Evolutionary conservation across 345 rosid species (phyloP), one percentile per base, ranked within the genome.

Genomic region (Anastatica hierochuntica): DNA sequence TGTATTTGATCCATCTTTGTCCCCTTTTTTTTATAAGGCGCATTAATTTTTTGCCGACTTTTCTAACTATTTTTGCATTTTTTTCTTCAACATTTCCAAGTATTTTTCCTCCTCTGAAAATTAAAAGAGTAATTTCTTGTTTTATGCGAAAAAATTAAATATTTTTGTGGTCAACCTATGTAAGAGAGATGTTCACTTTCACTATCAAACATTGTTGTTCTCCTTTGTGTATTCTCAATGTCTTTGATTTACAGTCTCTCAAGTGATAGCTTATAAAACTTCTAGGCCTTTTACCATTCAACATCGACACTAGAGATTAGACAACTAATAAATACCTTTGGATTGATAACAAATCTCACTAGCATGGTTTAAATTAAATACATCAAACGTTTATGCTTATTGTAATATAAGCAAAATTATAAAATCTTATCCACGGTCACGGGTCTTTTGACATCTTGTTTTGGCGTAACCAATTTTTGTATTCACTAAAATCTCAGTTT

Each of bases 361-460:
- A 24, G 27, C 3, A 7, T 24, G 23, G 11, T 2, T 15, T 50
- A 5, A 10, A 21, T 18, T n/a, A 49, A 20, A 7, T 57, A 34
- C 23, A 56, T 20, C 41, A 15, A 45, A 1, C 21, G 3, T 4
- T 5, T 20, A 3, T 29, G 29, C 4, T 27, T n/a, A 21, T n/a
- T 15, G 38, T 41, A 61, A 23, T 23, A 14, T 15, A n/a, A 42
- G 7, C 37, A 43, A 7, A 30, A 9, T n/a, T 17, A 18, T 6
- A 49, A 15, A 15, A 38, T 46, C 23, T 24, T 36, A 35, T 24
- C 39, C 45, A 62, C 45, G 3, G 11, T 52, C 59, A 52, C 53
- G 67, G 60, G 53, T 10, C 21, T 27, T 53, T 53, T 53, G 53
- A 63, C 60, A 53, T 45, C n/a, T 44, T n/a, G 31, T 29, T 21